Conservation (phyloP, 139 green algal genomes). For the Chlamydomonas schloesseri region DNA sequence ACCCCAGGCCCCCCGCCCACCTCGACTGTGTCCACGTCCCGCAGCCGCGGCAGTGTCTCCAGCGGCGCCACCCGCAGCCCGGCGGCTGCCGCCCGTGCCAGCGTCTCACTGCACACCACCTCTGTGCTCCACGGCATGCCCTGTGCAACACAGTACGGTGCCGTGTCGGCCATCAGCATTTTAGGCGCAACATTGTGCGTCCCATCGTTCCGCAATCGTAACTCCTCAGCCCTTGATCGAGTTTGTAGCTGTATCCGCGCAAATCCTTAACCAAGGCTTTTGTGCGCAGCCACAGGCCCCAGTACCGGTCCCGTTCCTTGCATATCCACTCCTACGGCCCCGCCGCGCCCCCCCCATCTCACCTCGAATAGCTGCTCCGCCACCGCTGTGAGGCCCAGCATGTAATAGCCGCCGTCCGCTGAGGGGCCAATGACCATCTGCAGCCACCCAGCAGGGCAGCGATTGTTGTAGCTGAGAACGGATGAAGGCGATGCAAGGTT, state of each 20-base stretch:
- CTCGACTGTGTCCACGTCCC: slow-evolving; percentile 66
- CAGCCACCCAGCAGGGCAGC: background rate
- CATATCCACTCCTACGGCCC: too few species aligned
- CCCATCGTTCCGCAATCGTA: too few species aligned
- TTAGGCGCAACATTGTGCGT: too few species aligned
- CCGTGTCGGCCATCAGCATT: too few species aligned
- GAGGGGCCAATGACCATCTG: slow-evolving; percentile 77
- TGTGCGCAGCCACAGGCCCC: too few species aligned
- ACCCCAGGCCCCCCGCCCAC: too few species aligned
- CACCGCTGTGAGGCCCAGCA: slow-evolving; percentile 65
- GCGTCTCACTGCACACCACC: slow-evolving; percentile 51
- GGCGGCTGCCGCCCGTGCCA: slow-evolving; percentile 26
- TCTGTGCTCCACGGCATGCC: slow-evolving; percentile 70
- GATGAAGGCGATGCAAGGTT: too few species aligned
- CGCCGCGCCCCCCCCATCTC: background rate
- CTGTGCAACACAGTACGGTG: slow-evolving; percentile 37
- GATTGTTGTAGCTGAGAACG: too few species aligned
- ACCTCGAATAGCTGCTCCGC: slow-evolving; percentile 26
- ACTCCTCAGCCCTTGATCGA: too few species aligned
- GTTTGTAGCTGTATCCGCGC: too few species aligned
- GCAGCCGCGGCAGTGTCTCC: slow-evolving; percentile 53
- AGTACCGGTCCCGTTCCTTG: too few species aligned
- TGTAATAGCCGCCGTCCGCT: slow-evolving; percentile 80
- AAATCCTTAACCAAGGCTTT: too few species aligned
- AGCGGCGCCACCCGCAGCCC: slow-evolving; percentile 55